phyloP scores from a whole-genome alignment of 1,139 yeast species.

The Yamadazyma friedrichii region DNA sequence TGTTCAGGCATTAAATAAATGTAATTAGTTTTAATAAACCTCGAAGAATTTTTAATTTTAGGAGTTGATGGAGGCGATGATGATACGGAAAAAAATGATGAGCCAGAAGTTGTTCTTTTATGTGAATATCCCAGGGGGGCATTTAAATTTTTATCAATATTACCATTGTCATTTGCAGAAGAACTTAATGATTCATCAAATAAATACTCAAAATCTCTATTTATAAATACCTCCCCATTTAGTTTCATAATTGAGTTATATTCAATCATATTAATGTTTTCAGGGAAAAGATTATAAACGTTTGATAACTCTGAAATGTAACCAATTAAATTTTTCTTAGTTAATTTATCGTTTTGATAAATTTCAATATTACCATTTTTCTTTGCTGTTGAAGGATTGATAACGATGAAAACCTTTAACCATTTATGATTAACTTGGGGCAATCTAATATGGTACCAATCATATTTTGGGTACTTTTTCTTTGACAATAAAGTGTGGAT shows the following conservation, averaged over 20 bases:
- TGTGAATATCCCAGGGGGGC: constrained; percentile 12
- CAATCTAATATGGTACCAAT: constrained; percentile 57
- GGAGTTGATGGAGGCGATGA: constrained; percentile 19
- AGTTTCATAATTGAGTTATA: constrained; percentile 52
- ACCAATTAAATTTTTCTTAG: constrained; percentile 47
- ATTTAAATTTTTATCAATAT: not conserved
- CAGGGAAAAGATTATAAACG: constrained; percentile 55
- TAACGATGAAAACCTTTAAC: constrained; percentile 49
- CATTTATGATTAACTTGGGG: constrained; percentile 57
- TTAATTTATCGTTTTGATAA: constrained; percentile 40
- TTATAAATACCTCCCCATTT: constrained; percentile 49
- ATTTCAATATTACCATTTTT: constrained; percentile 50
- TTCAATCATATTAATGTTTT: constrained; percentile 51
- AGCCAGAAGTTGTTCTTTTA: constrained; percentile 22
- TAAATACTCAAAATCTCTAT: constrained; percentile 36
- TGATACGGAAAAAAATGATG: constrained; percentile 18
- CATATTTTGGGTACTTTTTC: constrained; percentile 42
- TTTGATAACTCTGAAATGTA: constrained; percentile 42
- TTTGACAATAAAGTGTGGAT: constrained; percentile 50
- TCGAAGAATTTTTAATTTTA: constrained; percentile 16
- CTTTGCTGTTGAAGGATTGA: constrained; percentile 41
- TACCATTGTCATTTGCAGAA: not conserved
- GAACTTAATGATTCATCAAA: constrained; percentile 11
- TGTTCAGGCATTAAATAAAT: constrained; percentile 51
- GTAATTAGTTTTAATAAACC: constrained; percentile 36